Conservation (phyloP, 208 protist species). For the Wallacemonas sp. region DNA sequence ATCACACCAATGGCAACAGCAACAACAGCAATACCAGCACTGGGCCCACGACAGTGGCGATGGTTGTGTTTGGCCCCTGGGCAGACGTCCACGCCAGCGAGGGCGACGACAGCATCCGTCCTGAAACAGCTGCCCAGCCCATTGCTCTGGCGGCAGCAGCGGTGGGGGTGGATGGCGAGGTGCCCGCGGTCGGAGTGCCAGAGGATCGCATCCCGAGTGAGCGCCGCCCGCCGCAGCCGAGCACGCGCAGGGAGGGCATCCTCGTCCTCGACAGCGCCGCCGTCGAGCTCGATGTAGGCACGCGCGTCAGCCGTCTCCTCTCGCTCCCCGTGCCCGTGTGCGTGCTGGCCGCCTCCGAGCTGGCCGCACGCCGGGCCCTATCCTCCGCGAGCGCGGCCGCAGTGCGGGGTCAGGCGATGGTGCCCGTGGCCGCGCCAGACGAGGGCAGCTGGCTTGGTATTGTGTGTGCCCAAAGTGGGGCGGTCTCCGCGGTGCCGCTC, state of each 20-base stretch:
- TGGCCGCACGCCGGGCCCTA: neutral
- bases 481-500: neutral
- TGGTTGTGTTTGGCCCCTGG: conserved; percentile 4
- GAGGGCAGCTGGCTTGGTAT: neutral
- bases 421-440: too few relatives aligned
- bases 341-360: neutral
- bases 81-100: neutral
- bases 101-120: neutral
- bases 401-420: too few relatives aligned
- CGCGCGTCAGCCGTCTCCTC: conserved; percentile 26
- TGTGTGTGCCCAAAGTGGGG: neutral
- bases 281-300: conserved; percentile 49
- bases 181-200: too few relatives aligned
- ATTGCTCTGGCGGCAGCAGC: too few relatives aligned
- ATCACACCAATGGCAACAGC: too few relatives aligned
- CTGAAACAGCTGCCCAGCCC: neutral
- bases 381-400: neutral
- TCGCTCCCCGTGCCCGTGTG: neutral
- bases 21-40: too few relatives aligned
- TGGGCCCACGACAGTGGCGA: too few relatives aligned
- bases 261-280: conserved; percentile 56
- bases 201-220: neutral
- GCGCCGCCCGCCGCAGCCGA: conserved; percentile 15
- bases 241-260: conserved; percentile 46
- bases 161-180: too few relatives aligned